Base-by-base conservation (phyloP, 2,329 filamentous ascomycete species). In the Cytospora piceicola region DNA sequence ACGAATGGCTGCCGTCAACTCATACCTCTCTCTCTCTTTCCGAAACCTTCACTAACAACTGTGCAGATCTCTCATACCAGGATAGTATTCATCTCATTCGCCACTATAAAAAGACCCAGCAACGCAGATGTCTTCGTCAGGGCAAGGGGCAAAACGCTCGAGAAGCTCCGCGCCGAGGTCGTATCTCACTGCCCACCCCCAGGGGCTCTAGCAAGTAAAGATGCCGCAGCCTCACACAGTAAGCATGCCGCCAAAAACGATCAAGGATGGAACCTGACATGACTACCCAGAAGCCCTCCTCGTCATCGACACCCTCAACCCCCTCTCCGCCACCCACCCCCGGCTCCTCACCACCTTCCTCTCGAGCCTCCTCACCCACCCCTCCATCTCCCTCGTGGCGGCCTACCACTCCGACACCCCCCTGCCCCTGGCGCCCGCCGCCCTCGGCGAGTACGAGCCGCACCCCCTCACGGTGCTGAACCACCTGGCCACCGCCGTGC, bases 401-500 rank as follows among this genome's bases (percentile, higher is more conserved):
- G 86, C 90, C 66, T 96, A 96, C 76, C 95, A 98, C 79, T 81
- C 85, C 61, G 94, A 98, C 77, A 84, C 94, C 4, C 90, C 92
- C 1, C 77, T 87, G 30, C 71, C 80, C 62, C 77, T 84, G 77
- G 76, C 75, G 34, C 77, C 65, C 42, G 74, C 75, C 9, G n/a
- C 55, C 11, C 77, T 75, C 61, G 79, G 76, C 70, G 82, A 85
- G 72, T 88, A 92, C 77, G 80, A 85, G 22, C 92, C 93, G 0
- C 79, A 87, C 32, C 88, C 93, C 0, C 82, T 96, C 15, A 88
- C 88, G 1, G 80, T 93, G 0, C 82, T 98, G 27, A 86, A 84
- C 55, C 96, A 96, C 77, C 88, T 97, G 65, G 92, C 94, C n/a
- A 99, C 95, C 4, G 90, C 93, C 4, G 85, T 98, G 61, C 83